Conservation (phyloP, 2,329 filamentous ascomycete species). For the Aspergillus quadricinctus region DNA sequence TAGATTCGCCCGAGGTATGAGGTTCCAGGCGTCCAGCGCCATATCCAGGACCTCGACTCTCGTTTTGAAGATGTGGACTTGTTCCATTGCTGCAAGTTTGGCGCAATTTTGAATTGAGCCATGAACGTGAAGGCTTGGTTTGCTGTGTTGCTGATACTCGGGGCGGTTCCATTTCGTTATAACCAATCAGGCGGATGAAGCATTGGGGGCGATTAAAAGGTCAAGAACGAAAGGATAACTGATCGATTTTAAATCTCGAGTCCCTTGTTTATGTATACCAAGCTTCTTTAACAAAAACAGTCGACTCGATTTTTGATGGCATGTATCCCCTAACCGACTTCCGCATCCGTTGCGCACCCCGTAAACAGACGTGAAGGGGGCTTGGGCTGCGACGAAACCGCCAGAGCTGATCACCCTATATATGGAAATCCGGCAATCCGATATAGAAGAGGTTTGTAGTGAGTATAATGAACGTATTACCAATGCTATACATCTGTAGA, state of each 20-base stretch:
- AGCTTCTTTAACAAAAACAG: background rate
- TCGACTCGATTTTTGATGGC: constrained; percentile 1
- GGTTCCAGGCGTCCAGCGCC: constrained; percentile 4
- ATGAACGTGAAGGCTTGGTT: background rate
- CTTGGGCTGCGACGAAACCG: constrained; percentile 3
- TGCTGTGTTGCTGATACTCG: background rate
- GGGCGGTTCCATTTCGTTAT: background rate
- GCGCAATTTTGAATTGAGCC: background rate
- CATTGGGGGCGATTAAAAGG: constrained; percentile 7
- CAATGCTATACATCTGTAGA: constrained; percentile 6
- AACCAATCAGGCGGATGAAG: constrained; percentile 5
- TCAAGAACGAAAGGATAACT: background rate
- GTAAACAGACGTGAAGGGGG: background rate
- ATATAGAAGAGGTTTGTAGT: background rate
- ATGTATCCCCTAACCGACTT: constrained; percentile 7
- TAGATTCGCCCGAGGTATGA: constrained; percentile 1
- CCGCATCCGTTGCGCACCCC: constrained; percentile 10
- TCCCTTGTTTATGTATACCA: background rate
- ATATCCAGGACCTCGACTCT: constrained; percentile 4
- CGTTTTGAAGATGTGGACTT: background rate
- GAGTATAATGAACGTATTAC: background rate
- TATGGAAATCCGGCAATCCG: background rate
- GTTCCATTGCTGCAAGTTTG: background rate
- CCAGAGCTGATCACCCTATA: background rate
- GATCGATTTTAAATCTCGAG: background rate